Evolutionary conservation across 768 basidiomycete species (phyloP), one percentile per base, ranked within the genome.

Genomic region (Russula griseocarnosa): DNA sequence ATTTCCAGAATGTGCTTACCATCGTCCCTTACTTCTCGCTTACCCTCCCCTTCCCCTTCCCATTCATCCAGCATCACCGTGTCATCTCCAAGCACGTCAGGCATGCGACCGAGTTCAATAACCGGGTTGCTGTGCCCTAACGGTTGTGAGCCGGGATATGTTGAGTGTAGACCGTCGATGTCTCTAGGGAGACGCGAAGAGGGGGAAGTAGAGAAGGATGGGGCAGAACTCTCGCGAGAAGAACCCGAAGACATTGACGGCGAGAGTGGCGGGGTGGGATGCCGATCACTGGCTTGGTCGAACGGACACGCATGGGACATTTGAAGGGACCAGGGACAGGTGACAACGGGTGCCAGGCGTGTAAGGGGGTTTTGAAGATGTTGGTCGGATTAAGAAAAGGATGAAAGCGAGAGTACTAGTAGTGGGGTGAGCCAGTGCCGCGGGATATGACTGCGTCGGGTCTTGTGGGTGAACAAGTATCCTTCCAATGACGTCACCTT

Each of bases 191-290:
- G 50, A 36, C 49, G 61, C 0, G 54, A 46, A n/a, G 65, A 54
- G 9, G 36, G n/a, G 22, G 66, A 60, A 4, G 51, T 36, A 54
- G 65, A 58, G 22, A 66, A 62, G 8, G 65, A 58, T 4, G 53
- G 47, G 16, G 50, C 8, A 53, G 65, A 62, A 28, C 65, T 62
- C n/a, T 49, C 32, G 24, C 28, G 60, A 55, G 65, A 62, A 14
- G 58, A 55, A 50, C 52, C 50, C 34, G 58, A 59, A 16, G 67
- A 68, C 24, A 53, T 51, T 3, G 67, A 62, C 10, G 67, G 67
- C 7, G 67, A 67, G 14, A 67, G 55, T 11, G 67, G 67, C 20
- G 67, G 67, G 24, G 67, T 68, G 30, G 47, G 40, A 18, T 55
- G 60, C 26, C 52, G 30, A 50, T 56, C 49, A 50, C 28, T 14